Conservation (phyloP, 2,329 filamentous ascomycete species). For the Magnaporthiopsis rhizophila region DNA sequence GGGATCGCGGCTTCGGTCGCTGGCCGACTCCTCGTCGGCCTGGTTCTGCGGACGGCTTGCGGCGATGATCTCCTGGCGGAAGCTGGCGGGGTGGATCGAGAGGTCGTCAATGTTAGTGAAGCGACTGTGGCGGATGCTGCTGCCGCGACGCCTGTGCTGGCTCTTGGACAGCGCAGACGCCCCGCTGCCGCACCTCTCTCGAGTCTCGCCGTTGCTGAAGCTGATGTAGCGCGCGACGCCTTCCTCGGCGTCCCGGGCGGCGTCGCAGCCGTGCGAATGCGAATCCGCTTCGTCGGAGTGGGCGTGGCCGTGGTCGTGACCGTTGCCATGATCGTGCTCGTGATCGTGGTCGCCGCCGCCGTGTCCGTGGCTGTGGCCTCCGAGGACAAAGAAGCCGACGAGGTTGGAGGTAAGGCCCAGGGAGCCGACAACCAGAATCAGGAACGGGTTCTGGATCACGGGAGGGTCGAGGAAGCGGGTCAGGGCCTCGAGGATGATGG, state of each 20-base stretch:
- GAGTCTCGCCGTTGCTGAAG: background rate
- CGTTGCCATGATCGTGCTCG: slow-evolving; percentile 25
- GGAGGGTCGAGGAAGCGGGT: slow-evolving; percentile 89
- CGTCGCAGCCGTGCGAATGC: slow-evolving; percentile 21
- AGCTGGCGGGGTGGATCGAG: slow-evolving; percentile 80
- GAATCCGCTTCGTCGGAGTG: slow-evolving; percentile 21
- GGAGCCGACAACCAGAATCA: slow-evolving; percentile 85
- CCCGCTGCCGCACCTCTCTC: slow-evolving; percentile 15
- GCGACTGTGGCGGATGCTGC: slow-evolving; percentile 45
- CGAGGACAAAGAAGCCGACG: slow-evolving; percentile 80
- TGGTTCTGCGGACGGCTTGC: slow-evolving; percentile 58
- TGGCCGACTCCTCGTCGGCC: slow-evolving; percentile 34
- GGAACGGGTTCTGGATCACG: slow-evolving; percentile 71
- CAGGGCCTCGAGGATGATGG: slow-evolving; percentile 91
- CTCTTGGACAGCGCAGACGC: slow-evolving; percentile 24
- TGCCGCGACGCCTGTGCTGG: slow-evolving; percentile 37
- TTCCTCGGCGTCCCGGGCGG: slow-evolving; percentile 13
- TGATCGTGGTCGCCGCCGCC: slow-evolving; percentile 50
- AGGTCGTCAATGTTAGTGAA: slow-evolving; percentile 63
- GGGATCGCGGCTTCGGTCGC: slow-evolving; percentile 16
- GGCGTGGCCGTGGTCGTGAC: slow-evolving; percentile 26
- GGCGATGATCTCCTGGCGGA: slow-evolving; percentile 86
- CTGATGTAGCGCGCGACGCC: slow-evolving; percentile 9
- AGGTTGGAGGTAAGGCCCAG: slow-evolving; percentile 84
- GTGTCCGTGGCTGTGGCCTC: slow-evolving; percentile 84